Percentiles rank a stretch among this genome's conserved stretches.
phyloP scores from a whole-genome alignment of 2,329 filamentous ascomycete genomes.

The Verticillium albo-atrum region DNA sequence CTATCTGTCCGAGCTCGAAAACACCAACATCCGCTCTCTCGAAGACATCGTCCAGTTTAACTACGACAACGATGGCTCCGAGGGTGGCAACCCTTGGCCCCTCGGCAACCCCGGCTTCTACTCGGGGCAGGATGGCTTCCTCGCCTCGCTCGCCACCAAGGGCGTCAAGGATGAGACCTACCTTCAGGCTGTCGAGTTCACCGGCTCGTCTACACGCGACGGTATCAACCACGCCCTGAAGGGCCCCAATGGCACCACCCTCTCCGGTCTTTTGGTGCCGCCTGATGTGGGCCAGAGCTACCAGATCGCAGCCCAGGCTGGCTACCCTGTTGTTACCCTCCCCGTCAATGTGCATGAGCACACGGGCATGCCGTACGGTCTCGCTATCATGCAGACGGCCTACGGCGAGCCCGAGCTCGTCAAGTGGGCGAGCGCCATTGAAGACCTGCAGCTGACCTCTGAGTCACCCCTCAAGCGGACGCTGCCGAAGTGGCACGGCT shows the following conservation, averaged over 20 bases:
- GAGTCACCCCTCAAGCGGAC: conserved; percentile 41
- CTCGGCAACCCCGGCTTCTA: conserved; percentile 56
- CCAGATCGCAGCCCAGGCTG: conserved; percentile 69
- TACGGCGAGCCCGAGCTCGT: conserved; percentile 56
- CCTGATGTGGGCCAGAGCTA: conserved; percentile 63
- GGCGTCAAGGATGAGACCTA: conserved; percentile 63
- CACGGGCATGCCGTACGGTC: conserved; percentile 55
- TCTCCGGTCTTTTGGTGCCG: conserved; percentile 65
- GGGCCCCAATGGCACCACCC: conserved; percentile 27
- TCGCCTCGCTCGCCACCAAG: conserved; percentile 55
- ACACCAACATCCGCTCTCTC: conserved; percentile 54
- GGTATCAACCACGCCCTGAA: conserved; percentile 67
- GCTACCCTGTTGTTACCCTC: conserved; percentile 68
- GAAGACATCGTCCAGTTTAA: conserved; percentile 66
- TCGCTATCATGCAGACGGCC: conserved; percentile 55
- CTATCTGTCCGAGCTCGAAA: conserved; percentile 59
- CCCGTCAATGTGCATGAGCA: conserved; percentile 55
- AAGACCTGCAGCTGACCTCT: conserved; percentile 46
- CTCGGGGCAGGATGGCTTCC: conserved; percentile 68
- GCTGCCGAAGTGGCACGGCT: conserved; percentile 48
- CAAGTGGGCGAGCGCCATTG: conserved; percentile 59
- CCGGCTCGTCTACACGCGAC: conserved; percentile 52
- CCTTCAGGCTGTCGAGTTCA: conserved; percentile 61
- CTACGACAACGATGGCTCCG: conserved; percentile 56
- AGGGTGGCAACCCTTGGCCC: conserved; percentile 60